These are phyloP conservation scores for Adansonia grandidieri DNA, from an alignment of 441 rosid species.

Conservation along the genomic window DNA sequence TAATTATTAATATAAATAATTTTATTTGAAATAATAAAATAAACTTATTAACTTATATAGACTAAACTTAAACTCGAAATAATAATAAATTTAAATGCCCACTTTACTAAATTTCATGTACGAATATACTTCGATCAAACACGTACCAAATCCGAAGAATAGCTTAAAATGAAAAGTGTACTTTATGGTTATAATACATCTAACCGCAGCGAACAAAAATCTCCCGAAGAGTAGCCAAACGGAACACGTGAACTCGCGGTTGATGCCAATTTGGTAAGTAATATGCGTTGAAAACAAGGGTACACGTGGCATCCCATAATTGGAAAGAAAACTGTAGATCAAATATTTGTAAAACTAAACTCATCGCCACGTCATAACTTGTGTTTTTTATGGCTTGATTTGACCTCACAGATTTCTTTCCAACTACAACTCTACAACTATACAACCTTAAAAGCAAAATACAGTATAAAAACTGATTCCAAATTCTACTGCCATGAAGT, in stretches of 20 bases:
- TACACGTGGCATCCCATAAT: conserved; percentile 5
- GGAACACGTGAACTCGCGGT: neutral
- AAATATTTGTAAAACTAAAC: neutral
- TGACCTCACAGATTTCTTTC: neutral
- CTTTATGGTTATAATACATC: neutral
- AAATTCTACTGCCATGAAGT: neutral
- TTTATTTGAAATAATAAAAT: too few relatives aligned
- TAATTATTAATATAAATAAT: too few relatives aligned
- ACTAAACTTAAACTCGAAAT: too few relatives aligned
- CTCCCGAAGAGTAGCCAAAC: neutral
- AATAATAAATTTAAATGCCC: too few relatives aligned
- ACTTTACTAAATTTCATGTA: too few relatives aligned
- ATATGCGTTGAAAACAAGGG: neutral
- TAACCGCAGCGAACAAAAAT: conserved; percentile 5
- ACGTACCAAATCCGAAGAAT: too few relatives aligned
- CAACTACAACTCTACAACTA: neutral
- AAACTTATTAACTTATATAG: too few relatives aligned
- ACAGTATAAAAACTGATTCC: neutral
- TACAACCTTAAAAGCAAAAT: neutral
- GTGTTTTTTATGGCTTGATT: neutral
- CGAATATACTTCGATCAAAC: too few relatives aligned
- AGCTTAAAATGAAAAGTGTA: neutral
- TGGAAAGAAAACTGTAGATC: neutral
- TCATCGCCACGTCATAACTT: conserved; percentile 4
- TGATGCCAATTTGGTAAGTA: neutral